phyloP scores from a whole-genome alignment of 176 grass and related monocot species.

The Secale cereale region DNA sequence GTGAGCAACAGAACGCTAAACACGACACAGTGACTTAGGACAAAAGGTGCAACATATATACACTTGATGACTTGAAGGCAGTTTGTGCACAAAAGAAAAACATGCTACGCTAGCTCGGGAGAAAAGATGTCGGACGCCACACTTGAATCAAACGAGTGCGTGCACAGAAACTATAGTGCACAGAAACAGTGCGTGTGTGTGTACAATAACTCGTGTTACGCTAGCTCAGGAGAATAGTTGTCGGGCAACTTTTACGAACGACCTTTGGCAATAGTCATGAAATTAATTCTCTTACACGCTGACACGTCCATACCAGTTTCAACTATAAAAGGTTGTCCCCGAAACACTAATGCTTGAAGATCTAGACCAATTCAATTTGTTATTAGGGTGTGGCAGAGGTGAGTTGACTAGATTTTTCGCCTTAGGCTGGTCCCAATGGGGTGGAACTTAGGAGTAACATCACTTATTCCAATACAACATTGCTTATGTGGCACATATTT shows the following conservation, averaged over 20 bases:
- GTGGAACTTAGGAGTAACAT: too few relatives aligned
- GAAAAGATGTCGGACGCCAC: background rate
- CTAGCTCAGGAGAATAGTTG: background rate
- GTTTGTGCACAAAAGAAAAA: background rate
- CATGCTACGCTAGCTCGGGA: background rate
- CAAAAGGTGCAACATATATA: background rate
- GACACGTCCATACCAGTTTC: too few relatives aligned
- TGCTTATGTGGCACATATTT: too few relatives aligned
- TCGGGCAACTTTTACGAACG: background rate
- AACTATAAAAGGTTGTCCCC: too few relatives aligned
- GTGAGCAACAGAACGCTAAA: background rate
- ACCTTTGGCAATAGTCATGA: background rate
- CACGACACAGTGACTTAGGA: background rate
- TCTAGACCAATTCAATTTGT: too few relatives aligned
- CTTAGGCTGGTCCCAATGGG: too few relatives aligned
- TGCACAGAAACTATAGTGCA: background rate
- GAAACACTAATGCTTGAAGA: too few relatives aligned
- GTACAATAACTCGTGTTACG: background rate
- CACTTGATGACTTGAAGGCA: background rate
- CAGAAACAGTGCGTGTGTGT: background rate
- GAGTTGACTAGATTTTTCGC: too few relatives aligned
- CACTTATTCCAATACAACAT: too few relatives aligned
- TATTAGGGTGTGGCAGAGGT: too few relatives aligned
- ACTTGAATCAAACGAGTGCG: background rate
- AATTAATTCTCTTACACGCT: background rate